Evolutionary conservation across 2,329 filamentous ascomycete genomes (phyloP), one percentile per base, ranked within the genome.

Genomic region (Arthrinium puccinioides): DNA sequence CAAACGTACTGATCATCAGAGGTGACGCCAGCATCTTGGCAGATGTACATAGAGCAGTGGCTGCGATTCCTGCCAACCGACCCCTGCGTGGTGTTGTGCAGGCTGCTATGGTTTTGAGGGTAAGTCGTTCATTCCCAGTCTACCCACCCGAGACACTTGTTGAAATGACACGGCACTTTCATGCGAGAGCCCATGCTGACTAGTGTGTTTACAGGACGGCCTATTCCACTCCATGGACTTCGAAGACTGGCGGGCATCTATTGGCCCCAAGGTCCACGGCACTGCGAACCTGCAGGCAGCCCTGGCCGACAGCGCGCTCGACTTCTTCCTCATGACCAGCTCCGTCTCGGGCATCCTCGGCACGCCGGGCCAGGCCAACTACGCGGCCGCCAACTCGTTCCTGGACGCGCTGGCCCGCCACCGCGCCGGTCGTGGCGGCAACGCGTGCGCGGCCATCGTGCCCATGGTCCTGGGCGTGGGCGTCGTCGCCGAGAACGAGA

Each of bases 291-390:
- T 50, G 1, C 42, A 52, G 19, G 21, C 9, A 7, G 44, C 33
- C 6, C 38, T 35, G 23, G 23, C 21, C 11, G 40, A 36, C 7
- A 34, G 36, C 14, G 28, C 36, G 4, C 44, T 44, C 1, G 48
- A 51, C 30, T 52, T 51, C 40, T 52, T 52, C 38, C 27, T 52
- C 16, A 44, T 50, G 44, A 50, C 49, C n/a, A 49, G 44, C 25
- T 51, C 49, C 29, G 41, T 51, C 8, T 50, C 49, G 4, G 47
- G 32, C 7, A 23, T 44, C 2, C 36, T 51, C 6, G 49, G 47
- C 11, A 45, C 39, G 9, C 36, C 44, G 2, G 48, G 46, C 2
- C 48, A 52, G 28, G 38, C 30, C 9, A 53, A 48, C 32, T 53
- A 53, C 32, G 36, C 37, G 11, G 50, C 50, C 7, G 49, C 42